Evolutionary conservation across 2,329 filamentous ascomycete species (phyloP), one percentile per base, ranked within the genome.

Genomic region (Didymella keratinophila): DNA sequence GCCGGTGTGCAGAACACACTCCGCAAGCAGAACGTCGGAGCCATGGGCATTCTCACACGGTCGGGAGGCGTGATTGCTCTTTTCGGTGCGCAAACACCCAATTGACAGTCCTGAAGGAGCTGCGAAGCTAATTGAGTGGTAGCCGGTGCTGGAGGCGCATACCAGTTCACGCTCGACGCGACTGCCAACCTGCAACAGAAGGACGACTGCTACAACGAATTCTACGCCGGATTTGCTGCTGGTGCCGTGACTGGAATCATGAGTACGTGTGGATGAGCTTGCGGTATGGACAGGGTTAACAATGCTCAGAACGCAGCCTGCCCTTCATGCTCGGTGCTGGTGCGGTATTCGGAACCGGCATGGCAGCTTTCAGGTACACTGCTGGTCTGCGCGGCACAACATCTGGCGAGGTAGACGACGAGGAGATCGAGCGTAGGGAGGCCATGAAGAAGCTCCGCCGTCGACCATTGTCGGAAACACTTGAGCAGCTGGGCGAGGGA

Each of bases 1-100:
- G 89, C 92, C 49, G 89, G 90, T 54, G 84, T 96, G 66, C 91
- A 93, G 82, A 98, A 96, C 82, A 92, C 93, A 58, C 85, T 97
- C 69, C 84, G 89, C 54, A 93, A 88, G 82, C 84, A 87, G 76
- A 97, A 97, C 78, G 83, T 95, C 66, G 92, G 93, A 69, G 85
- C 88, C 62, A 86, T 89, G 82, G 90, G 91, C 67, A 85, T 97
- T 71, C 88, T 98, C 75, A 91, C 91, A 45, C 87, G 87, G 71
- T 89, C 88, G 56, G 93, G 93, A 66, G 83, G 88, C 72, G 89
- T 89, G 48, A 90, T 94, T 73, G 89, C 81, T 61, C 75, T 85
- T 60, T 87, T 87, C 71, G 86, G 89, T 91, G 83, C 63, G 83
- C 62, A 55, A 25, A 45, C 41, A 25, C n/a, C 12, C 44, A 48